Conservation (phyloP, 257 asterid genomes). For the Jacaranda mimosifolia region DNA sequence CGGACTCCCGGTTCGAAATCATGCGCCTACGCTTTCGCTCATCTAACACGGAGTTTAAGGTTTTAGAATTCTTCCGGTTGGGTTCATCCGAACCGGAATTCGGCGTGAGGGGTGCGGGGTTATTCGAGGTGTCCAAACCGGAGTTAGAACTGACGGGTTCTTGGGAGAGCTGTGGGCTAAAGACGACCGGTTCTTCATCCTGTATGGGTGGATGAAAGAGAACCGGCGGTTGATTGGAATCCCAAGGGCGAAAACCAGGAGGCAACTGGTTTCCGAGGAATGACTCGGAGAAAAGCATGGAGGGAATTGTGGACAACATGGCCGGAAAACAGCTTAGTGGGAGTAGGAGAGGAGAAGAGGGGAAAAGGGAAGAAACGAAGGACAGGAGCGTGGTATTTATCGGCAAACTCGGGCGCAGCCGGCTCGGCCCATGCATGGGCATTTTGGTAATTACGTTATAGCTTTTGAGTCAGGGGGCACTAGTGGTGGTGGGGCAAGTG, state of each 20-base stretch:
- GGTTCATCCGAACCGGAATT: constrained; percentile 43
- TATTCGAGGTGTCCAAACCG: constrained; percentile 46
- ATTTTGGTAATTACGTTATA: constrained; percentile 42
- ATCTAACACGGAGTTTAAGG: constrained; percentile 43
- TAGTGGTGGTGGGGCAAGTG: constrained; percentile 39
- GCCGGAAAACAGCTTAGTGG: constrained; percentile 47
- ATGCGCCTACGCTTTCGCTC: constrained; percentile 79
- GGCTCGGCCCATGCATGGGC: constrained; percentile 48
- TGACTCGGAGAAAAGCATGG: constrained; percentile 44
- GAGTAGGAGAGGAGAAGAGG: constrained; percentile 52
- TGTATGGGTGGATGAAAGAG: constrained; percentile 33
- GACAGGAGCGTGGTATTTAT: constrained; percentile 67
- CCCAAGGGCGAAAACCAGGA: constrained; percentile 69
- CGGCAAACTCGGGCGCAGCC: constrained; percentile 31
- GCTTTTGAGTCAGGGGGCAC: constrained; percentile 85
- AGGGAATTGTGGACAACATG: constrained; percentile 70
- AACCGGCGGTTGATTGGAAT: constrained; percentile 47
- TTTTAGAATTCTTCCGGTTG: constrained; percentile 23
- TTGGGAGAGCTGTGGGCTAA: constrained; percentile 52
- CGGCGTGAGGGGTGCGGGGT: neutral
- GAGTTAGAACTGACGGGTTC: constrained; percentile 32
- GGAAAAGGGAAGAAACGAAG: constrained; percentile 61
- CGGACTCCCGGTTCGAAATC: constrained; percentile 95
- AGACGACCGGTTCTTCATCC: constrained; percentile 52
- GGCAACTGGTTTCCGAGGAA: constrained; percentile 47